Evolutionary conservation across 2,329 filamentous ascomycete genomes (phyloP).

Genomic region (Leptodontidium sp.): DNA sequence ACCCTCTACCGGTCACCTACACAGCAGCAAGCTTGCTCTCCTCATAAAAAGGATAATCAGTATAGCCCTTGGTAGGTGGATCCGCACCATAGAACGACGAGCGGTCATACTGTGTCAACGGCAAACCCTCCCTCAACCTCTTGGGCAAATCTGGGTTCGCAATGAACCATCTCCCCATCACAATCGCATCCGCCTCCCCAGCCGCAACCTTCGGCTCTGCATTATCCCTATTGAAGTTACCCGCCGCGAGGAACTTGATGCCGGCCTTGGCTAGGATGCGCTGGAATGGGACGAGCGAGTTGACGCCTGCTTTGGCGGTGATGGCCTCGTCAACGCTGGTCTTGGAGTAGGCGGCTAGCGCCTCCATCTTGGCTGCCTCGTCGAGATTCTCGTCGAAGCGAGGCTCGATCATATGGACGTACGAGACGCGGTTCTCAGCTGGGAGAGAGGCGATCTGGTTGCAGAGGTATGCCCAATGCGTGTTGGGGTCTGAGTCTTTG

Average conservation of each 20-base stretch:
- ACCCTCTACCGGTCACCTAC: background rate
- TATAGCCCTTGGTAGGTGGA: constrained; percentile 31
- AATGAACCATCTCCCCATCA: constrained; percentile 36
- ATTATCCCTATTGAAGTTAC: constrained; percentile 51
- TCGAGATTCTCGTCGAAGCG: constrained; percentile 50
- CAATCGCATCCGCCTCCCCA: constrained; percentile 41
- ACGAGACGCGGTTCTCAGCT: constrained; percentile 28
- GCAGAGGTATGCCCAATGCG: constrained; percentile 36
- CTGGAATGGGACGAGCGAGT: constrained; percentile 54
- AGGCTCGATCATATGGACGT: constrained; percentile 36
- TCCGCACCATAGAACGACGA: constrained; percentile 42
- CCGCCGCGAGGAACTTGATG: constrained; percentile 62
- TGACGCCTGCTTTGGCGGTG: constrained; percentile 55
- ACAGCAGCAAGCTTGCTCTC: constrained; percentile 5
- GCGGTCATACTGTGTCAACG: constrained; percentile 43
- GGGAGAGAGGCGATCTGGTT: constrained; percentile 49
- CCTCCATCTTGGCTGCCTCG: constrained; percentile 56
- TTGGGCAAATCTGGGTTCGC: constrained; percentile 34
- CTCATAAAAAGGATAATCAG: constrained; percentile 31
- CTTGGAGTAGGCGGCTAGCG: constrained; percentile 55
- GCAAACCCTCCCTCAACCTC: constrained; percentile 37
- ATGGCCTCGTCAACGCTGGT: constrained; percentile 51
- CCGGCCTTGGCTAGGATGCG: constrained; percentile 54
- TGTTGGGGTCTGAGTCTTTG: constrained; percentile 53
- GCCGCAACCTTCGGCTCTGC: constrained; percentile 32